phyloP scores from a whole-genome alignment of 169 alveolate species.

The Plasmodium ovale region DNA sequence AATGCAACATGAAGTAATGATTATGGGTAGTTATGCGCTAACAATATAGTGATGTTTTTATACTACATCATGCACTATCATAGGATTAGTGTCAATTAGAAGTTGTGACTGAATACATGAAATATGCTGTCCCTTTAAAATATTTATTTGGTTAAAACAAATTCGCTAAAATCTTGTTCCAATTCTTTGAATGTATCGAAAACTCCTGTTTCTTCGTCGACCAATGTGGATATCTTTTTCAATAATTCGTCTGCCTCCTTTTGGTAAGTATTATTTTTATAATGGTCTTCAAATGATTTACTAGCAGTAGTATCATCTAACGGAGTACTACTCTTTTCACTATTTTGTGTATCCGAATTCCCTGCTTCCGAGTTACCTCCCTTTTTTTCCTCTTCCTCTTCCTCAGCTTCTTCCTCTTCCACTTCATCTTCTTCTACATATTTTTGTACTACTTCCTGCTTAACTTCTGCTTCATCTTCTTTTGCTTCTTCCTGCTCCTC shows the following conservation, averaged over 20 bases:
- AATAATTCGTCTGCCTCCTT: background rate
- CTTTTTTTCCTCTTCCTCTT: background rate
- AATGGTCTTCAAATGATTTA: background rate
- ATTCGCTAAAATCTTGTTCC: background rate
- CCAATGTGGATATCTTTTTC: background rate
- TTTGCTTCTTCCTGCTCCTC: background rate
- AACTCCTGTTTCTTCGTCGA: background rate
- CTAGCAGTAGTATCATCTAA: background rate
- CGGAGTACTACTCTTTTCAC: too few relatives aligned
- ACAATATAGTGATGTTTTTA: too few relatives aligned
- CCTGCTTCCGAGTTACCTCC: too few relatives aligned
- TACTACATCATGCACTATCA: too few relatives aligned
- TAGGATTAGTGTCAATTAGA: too few relatives aligned
- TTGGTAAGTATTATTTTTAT: background rate
- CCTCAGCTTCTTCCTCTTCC: background rate
- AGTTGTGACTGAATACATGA: too few relatives aligned
- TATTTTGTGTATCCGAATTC: too few relatives aligned
- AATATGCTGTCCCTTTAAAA: too few relatives aligned
- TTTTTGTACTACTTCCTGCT: background rate
- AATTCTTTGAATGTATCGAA: background rate
- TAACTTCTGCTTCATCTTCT: background rate
- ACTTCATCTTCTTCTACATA: background rate
- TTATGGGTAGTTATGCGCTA: too few relatives aligned
- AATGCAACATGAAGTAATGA: too few relatives aligned
- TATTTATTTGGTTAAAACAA: background rate